A percentile compares a stretch with the other conserved stretches of the same genome.
Evolutionary conservation across 2,329 filamentous ascomycete genomes (phyloP).

Genomic region (Trichoderma sp.): DNA sequence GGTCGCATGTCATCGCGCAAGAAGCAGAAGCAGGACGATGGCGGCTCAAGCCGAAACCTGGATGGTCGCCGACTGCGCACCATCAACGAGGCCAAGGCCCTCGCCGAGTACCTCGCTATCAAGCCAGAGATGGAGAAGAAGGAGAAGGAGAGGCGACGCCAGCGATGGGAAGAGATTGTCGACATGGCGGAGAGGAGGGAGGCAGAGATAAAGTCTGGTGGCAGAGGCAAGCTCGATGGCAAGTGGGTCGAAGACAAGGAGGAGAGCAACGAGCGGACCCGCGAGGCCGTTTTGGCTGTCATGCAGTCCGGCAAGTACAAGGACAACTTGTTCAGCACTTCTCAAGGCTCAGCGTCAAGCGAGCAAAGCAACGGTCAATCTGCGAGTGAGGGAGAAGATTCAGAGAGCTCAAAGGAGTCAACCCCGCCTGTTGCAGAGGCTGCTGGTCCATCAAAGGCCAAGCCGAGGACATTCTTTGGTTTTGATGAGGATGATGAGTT

Average conservation of each 20-base stretch:
- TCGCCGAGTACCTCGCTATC: slow-evolving; percentile 91
- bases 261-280: slow-evolving; percentile 80
- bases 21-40: slow-evolving; percentile 81
- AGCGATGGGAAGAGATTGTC: slow-evolving; percentile 86
- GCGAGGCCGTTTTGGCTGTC: slow-evolving; percentile 71
- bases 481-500: slow-evolving; percentile 81
- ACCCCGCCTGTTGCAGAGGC: slow-evolving; percentile 49
- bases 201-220: slow-evolving; percentile 77
- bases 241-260: slow-evolving; percentile 97
- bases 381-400: slow-evolving; percentile 44
- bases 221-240: slow-evolving; percentile 73
- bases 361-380: slow-evolving; percentile 36
- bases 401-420: slow-evolving; percentile 51
- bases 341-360: slow-evolving; percentile 51
- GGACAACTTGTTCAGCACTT: slow-evolving; percentile 60
- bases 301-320: slow-evolving; percentile 66
- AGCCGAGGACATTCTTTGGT: slow-evolving; percentile 63
- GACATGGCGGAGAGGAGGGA: slow-evolving; percentile 80
- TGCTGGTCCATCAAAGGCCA: slow-evolving; percentile 43
- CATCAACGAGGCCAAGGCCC: slow-evolving; percentile 89
- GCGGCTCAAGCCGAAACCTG: slow-evolving; percentile 88
- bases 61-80: slow-evolving; percentile 89
- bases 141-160: slow-evolving; percentile 82
- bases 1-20: slow-evolving; percentile 97
- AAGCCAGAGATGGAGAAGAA: slow-evolving; percentile 97